Evolutionary conservation across 2,329 filamentous ascomycete species (phyloP), one percentile per base, ranked within the genome.

Genomic region (Triangularia setosa): DNA sequence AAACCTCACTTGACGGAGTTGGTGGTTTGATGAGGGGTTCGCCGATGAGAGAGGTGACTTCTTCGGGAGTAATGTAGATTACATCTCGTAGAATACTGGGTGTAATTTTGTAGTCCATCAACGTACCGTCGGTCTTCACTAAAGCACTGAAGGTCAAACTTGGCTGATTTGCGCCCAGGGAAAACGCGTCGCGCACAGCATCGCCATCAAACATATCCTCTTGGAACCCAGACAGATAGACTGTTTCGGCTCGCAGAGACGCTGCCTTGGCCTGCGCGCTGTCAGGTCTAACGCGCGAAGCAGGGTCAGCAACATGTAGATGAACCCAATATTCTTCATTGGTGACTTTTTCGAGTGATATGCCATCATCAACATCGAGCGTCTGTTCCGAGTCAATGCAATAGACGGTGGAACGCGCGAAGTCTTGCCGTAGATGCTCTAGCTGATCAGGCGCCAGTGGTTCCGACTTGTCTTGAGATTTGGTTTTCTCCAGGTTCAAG

Each of bases 261-360:
- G 91, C 87, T 71, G 86, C 85, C 65, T 83, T 79, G 33, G 84
- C 83, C 7, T 91, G 75, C 8, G 80, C 77, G 40, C 87, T 85
- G 23, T 85, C 79, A 18, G 85, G 84, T 21, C 78, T 71, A 67
- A 95, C 86, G 64, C 85, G 84, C 4, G 91, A 90, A 2, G 89
- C 89, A 8, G 91, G 91, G 71, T 95, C 92, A 14, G 92, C 91
- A 52, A 90, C 84, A 73, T 95, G 91, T 30, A 92, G 77, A 72
- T 93, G 90, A 28, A 94, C 79, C 91, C 91, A 95, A 71, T 85
- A 86, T 68, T 90, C 81, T 59, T 80, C 73, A 21, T 80, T 66
- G 18, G 79, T 76, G 1, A 88, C 83, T 55, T 76, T 74, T 72
- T 92, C 88, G 7, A 95, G 72, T 0, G 91, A 94, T 8, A 96